Base-by-base conservation (phyloP, 2,329 filamentous ascomycete genomes). In the Hypoxylon sp. region DNA sequence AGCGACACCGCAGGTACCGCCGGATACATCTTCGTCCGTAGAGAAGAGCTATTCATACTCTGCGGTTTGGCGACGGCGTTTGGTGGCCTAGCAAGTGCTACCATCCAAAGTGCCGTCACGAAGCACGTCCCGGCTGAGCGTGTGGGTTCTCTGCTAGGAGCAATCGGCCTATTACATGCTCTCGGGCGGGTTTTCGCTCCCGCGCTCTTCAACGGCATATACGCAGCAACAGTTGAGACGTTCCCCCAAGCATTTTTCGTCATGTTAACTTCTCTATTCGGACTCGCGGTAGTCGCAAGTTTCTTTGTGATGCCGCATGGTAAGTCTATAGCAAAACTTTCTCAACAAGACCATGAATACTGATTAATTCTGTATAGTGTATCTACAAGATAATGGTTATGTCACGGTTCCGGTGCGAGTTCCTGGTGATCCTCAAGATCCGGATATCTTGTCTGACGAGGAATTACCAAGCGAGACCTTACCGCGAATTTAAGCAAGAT, bases 191-290 rank as follows among this genome's bases (percentile, higher is more conserved):
- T 98, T 1, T 78, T 97, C 11, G 90, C 92, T 0, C 96, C 96
- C 0, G 86, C 93, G 0, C 77, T 95, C 1, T 97, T 98, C 80
- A 97, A 96, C 75, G 87, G 92, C 4, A 88, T 98, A 9, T 99
- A 97, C 78, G 92, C 91, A 13, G 83, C 86, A 2, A 98, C 96
- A 0, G 93, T 98, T 1, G 89, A 86, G 19, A 89, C 82, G 1
- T 95, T 92, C 72, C 90, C 93, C 0, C 93, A 96, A 79, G 90
- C 93, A 0, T 91, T 97, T 0, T 98, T 98, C 78, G 88, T 97
- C 8, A 88, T 92, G 54, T 80, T 98, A 48, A 83, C 87, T 0
- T 80, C 81, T 6, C 83, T 92, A 0, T 97, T 97, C 77, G 86
- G 82, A 0, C 24, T 90, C 8, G 90, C 90, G 0, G 85, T 95